These are phyloP conservation scores for Aspergillus sp. DNA, from an alignment of 2,329 filamentous ascomycete genomes.

Conservation along the genomic window DNA sequence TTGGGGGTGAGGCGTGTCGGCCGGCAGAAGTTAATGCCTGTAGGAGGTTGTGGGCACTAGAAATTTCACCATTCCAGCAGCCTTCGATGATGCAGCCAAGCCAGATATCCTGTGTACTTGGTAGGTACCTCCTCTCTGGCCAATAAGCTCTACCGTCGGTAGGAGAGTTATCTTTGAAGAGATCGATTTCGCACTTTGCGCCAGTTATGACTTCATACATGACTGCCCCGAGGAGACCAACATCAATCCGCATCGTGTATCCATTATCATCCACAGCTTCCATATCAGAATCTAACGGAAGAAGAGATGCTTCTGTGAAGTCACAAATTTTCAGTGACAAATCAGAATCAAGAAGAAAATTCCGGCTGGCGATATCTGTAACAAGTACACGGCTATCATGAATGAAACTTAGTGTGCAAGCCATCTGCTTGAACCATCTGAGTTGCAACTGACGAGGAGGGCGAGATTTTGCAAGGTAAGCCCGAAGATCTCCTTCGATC, in stretches of 20 bases:
- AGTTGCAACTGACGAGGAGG: constrained; percentile 23
- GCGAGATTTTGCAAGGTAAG: constrained; percentile 19
- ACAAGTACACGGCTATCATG: constrained; percentile 29
- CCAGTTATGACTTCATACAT: constrained; percentile 32
- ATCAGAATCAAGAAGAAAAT: constrained; percentile 31
- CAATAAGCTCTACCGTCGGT: constrained; percentile 16
- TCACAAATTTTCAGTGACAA: constrained; percentile 30
- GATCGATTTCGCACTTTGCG: constrained; percentile 16
- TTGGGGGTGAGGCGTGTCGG: not conserved
- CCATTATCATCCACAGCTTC: constrained; percentile 27
- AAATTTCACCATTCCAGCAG: constrained; percentile 20
- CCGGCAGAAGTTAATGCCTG: not conserved
- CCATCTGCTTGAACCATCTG: constrained; percentile 26
- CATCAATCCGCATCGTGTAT: constrained; percentile 29
- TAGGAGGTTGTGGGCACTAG: not conserved
- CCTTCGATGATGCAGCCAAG: constrained; percentile 27
- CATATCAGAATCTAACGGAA: constrained; percentile 27
- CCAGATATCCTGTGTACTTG: constrained; percentile 26
- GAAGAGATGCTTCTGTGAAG: constrained; percentile 27
- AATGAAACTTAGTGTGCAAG: constrained; percentile 24
- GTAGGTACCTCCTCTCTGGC: constrained; percentile 25
- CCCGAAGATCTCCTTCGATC: constrained; percentile 26
- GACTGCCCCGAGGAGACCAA: constrained; percentile 31
- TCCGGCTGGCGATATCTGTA: constrained; percentile 29
- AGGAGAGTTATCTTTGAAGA: constrained; percentile 6